Evolutionary conservation across 192 early-diverging fungal species (phyloP).

Genomic region (Geranomyces michiganensis): DNA sequence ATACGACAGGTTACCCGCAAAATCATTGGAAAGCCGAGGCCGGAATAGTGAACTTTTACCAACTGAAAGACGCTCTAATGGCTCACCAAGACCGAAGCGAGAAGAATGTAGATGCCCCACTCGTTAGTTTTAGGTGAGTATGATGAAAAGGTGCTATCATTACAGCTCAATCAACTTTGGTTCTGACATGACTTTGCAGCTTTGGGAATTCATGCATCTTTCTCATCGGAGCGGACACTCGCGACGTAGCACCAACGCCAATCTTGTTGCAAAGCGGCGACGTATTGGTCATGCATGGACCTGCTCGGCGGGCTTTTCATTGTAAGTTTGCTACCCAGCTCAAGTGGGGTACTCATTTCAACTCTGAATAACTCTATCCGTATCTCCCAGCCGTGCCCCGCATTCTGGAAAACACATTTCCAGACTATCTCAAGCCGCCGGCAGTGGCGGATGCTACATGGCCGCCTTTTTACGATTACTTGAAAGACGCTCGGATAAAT

Average conservation of each 20-base stretch:
- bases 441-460: conserved; percentile 46
- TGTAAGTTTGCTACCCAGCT: conserved; percentile 61
- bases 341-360: background rate
- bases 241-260: conserved; percentile 70
- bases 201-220: conserved; percentile 79
- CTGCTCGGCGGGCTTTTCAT: conserved; percentile 77
- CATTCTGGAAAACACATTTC: conserved; percentile 74
- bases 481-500: conserved; percentile 78
- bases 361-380: background rate
- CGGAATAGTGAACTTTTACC: conserved; percentile 94
- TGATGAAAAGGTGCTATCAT: conserved; percentile 31
- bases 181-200: conserved; percentile 33
- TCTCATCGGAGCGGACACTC: conserved; percentile 74
- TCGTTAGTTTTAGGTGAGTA: conserved; percentile 63
- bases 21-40: conserved; percentile 75
- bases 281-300: conserved; percentile 83
- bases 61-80: conserved; percentile 77
- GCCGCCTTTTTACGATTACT: conserved; percentile 58
- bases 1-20: conserved; percentile 60
- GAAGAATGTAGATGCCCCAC: conserved; percentile 76
- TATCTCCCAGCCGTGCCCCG: conserved; percentile 67
- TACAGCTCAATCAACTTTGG: background rate
- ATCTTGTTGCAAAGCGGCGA: conserved; percentile 86
- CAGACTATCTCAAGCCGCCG: conserved; percentile 56
- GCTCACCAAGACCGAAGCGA: conserved; percentile 95